Conservation (phyloP, 345 rosid species). For the Populus nigra region DNA sequence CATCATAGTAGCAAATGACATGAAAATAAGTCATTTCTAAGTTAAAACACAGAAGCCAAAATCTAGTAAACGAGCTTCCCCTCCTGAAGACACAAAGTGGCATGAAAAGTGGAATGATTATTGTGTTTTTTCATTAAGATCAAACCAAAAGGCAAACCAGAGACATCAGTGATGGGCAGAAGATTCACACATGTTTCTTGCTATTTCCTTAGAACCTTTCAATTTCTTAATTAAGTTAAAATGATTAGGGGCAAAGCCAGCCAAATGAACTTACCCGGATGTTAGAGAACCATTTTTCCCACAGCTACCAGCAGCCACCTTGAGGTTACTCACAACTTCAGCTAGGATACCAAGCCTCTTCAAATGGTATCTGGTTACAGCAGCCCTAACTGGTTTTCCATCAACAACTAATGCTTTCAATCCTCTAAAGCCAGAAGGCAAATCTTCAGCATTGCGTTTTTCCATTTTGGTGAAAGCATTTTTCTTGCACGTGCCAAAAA, state of each 20-base stretch:
- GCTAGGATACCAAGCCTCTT: constrained; percentile 81
- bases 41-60: neutral
- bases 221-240: neutral
- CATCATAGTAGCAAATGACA: neutral
- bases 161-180: neutral
- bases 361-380: constrained; percentile 83
- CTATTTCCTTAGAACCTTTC: neutral
- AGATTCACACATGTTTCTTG: neutral
- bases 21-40: neutral
- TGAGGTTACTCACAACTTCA: constrained; percentile 56
- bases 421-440: constrained; percentile 71
- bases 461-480: constrained; percentile 31
- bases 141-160: neutral
- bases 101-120: neutral
- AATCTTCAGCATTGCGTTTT: constrained; percentile 56
- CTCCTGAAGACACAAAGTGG: neutral
- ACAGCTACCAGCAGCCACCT: constrained; percentile 30
- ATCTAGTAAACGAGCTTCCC: neutral
- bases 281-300: constrained; percentile 51
- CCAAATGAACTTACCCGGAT: constrained; percentile 44
- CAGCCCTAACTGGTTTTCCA: constrained; percentile 83
- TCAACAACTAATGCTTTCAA: constrained; percentile 82
- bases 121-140: neutral
- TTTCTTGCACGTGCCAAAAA: constrained; percentile 51
- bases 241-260: neutral